Base-by-base conservation (phyloP, 2,329 filamentous ascomycete genomes). In the Colletotrichum lini region DNA sequence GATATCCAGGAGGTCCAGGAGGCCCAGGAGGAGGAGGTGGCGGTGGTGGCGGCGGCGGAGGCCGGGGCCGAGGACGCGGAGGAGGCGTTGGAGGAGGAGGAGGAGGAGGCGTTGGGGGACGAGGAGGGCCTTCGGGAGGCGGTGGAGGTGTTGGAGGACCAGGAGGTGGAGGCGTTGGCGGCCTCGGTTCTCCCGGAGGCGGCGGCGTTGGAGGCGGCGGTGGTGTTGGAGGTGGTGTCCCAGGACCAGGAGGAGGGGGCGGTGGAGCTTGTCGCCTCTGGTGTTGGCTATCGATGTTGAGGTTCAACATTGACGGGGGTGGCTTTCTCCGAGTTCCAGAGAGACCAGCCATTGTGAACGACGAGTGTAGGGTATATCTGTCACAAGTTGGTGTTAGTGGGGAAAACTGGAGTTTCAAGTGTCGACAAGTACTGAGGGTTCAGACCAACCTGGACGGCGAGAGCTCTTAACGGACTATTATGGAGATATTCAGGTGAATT, bases 321-420 rank as follows among this genome's bases (percentile, higher is more conserved):
- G 52, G 18, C 10, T 38, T 54, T 30, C 52, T 54, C 30, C 52
- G 52, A 54, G 18, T 38, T 10, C n/a, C 10, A n/a, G 30, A 38
- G 10, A 54, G 38, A 35, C 52, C 30, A 4, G 30, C 52, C 52
- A 54, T 54, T 38, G n/a, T 54, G 4, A 6, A 15, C 13, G 52
- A 38, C 2, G 38, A 26, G n/a, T 16, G 2, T 7, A 5, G 8
- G n/a, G 10, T 54, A 21, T 21, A n/a, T 30, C n/a, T 18, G 21
- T 21, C 10, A 26, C 38, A 10, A 2, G 9, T 54, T 1, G 18
- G 13, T n/a, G 52, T 54, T 18, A 54, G 52, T 21, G 2, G 13
- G 13, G 3, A 10, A 7, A 5, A 38, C 5, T 1, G 9, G 4
- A 10, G 4, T 5, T 1, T 3, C 9, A 8, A 18, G 21, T 15